Evolutionary conservation across 2,329 filamentous ascomycete genomes (phyloP), one percentile per base, ranked within the genome.

Genomic region (Penicillium brevicompactum): DNA sequence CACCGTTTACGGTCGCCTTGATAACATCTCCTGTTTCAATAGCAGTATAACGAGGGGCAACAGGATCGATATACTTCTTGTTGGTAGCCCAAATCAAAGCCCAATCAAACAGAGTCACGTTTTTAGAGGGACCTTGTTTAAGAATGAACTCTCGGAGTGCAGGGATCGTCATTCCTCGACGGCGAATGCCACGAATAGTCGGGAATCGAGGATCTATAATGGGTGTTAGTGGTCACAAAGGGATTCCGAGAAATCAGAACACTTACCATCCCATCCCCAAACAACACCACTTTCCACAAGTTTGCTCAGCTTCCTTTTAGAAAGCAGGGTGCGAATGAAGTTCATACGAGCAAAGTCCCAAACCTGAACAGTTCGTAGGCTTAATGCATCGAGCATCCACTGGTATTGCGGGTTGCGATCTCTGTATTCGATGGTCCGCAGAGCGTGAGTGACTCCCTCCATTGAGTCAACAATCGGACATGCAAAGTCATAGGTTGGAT

Each of bases 61-160:
- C 78, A 1, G 89, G 89, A 71, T 93, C 90, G 58, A 93, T 91
- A 67, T 89, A 85, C 76, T 91, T 90, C 79, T 91, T 92, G 81
- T 93, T 93, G 46, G 75, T 74, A 24, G 77, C 76, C 78, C 78
- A 80, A 63, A 80, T 76, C 11, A 76, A 67, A 49, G 75, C 76
- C 78, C 78, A 80, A 61, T 80, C 78, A 57, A 80, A 75, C 61
- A 79, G 77, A 49, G 77, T 74, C 21, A 80, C 74, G 58, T 79
- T 79, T 58, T 76, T 76, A 49, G 75, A 78, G 13, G 78, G 78
- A 4, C 78, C 78, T 65, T 80, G 78, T 63, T 76, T 79, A 34
- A 80, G 67, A 59, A 80, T 79, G 61, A 80, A 80, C 58, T 80
- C 78, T 14, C 78, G 69, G 5, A 79, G 68, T 18, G 76, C 77